Conservation (phyloP, 2,329 filamentous ascomycete genomes). For the Tolypocladium ovalisporum region DNA sequence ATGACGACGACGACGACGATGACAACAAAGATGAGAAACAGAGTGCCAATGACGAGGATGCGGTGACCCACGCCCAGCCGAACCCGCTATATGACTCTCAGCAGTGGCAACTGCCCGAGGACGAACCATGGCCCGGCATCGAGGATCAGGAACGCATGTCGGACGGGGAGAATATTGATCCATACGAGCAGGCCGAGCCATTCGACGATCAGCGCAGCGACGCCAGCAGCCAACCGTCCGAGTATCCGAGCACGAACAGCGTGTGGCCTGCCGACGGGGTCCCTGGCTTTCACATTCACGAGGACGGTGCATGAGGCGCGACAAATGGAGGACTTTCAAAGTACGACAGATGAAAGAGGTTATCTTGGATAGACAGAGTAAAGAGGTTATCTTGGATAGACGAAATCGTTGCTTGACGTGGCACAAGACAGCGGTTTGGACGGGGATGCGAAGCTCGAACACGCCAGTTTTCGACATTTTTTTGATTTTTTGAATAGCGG, state of each 20-base stretch:
- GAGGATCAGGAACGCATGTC: constrained; percentile 35
- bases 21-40: constrained; percentile 12
- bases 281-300: constrained; percentile 27
- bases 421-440: background rate
- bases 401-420: background rate
- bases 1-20: constrained; percentile 12
- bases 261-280: constrained; percentile 23
- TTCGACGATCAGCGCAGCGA: constrained; percentile 19
- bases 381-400: background rate
- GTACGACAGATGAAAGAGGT: background rate
- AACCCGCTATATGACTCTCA: constrained; percentile 12
- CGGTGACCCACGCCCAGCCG: constrained; percentile 14
- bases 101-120: constrained; percentile 32
- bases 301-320: constrained; percentile 17
- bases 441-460: background rate
- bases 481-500: background rate
- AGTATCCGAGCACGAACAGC: constrained; percentile 42
- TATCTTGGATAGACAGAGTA: background rate
- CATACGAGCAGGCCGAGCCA: constrained; percentile 15
- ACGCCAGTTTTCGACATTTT: background rate
- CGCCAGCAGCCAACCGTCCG: constrained; percentile 40
- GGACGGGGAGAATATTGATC: constrained; percentile 42
- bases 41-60: constrained; percentile 13
- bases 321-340: background rate
- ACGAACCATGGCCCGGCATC: constrained; percentile 46